Conservation (phyloP, 2,329 filamentous ascomycete species). For the Arthrocladium fulminans region DNA sequence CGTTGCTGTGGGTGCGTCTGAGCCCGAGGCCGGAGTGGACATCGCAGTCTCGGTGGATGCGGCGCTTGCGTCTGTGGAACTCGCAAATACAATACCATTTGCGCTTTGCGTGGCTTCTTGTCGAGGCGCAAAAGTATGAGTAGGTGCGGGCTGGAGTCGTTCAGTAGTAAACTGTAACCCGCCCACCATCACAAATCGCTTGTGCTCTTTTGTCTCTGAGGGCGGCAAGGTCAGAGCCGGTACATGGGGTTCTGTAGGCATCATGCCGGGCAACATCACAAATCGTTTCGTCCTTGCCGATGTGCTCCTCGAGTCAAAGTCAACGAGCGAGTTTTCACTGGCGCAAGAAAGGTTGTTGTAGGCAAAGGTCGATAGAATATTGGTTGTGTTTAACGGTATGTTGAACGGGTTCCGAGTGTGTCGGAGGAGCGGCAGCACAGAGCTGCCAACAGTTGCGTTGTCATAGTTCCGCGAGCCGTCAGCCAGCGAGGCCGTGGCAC, state of each 20-base stretch:
- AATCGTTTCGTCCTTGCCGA: conserved; percentile 22
- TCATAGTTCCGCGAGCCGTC: conserved; percentile 32
- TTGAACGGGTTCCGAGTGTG: conserved; percentile 60
- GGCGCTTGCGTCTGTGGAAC: conserved; percentile 6
- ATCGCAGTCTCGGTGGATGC: conserved; percentile 14
- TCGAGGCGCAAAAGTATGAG: conserved; percentile 7
- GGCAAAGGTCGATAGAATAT: conserved; percentile 69
- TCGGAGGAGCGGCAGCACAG: conserved; percentile 65
- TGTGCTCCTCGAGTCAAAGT: conserved; percentile 45
- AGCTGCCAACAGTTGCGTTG: conserved; percentile 72
- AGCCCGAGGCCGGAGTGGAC: conserved; percentile 14
- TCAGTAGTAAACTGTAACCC: background rate
- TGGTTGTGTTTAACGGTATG: conserved; percentile 61
- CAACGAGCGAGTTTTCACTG: conserved; percentile 78
- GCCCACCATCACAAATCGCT: background rate
- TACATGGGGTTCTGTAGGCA: conserved; percentile 8
- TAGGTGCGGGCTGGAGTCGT: conserved; percentile 1
- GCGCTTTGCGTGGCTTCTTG: conserved; percentile 7
- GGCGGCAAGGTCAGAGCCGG: conserved; percentile 9
- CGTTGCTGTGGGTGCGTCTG: conserved; percentile 26
- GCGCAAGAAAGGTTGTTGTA: conserved; percentile 67
- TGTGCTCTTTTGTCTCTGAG: background rate
- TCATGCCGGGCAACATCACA: conserved; percentile 18
- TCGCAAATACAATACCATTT: conserved; percentile 8
- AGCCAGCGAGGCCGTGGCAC: conserved; percentile 42